Evolutionary conservation across 2,329 filamentous ascomycete species (phyloP).

Genomic region (Trichoderma aggressivum): DNA sequence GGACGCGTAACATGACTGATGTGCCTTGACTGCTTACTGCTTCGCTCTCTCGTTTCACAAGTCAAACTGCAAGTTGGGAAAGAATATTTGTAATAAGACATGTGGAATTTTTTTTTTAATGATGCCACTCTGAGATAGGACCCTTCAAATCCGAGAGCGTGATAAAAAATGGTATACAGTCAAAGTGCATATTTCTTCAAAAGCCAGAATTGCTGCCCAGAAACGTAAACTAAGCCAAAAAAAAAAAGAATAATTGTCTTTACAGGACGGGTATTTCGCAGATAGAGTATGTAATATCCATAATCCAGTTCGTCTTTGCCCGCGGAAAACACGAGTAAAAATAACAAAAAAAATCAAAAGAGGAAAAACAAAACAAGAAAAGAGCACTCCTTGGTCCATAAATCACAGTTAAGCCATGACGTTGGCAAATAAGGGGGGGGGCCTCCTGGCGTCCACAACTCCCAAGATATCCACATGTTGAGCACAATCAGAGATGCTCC

Average conservation of each 20-base stretch:
- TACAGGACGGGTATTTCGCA: slow-evolving; percentile 19
- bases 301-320: slow-evolving; percentile 12
- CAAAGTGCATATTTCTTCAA: neutral
- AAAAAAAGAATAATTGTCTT: neutral
- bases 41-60: neutral
- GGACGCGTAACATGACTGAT: neutral
- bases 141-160: neutral
- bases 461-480: slow-evolving; percentile 14
- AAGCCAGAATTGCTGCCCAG: neutral
- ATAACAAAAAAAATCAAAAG: neutral
- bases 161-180: neutral
- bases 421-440: neutral
- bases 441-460: slow-evolving; percentile 10
- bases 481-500: slow-evolving; percentile 1
- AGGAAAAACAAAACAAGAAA: neutral
- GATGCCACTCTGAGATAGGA: neutral
- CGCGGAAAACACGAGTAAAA: neutral
- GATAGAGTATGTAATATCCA: slow-evolving; percentile 12
- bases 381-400: neutral
- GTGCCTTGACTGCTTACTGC: neutral
- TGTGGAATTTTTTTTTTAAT: neutral
- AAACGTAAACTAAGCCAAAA: neutral
- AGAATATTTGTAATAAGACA: neutral
- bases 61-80: neutral
- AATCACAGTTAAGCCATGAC: slow-evolving; percentile 14